Conservation (phyloP, 2,329 filamentous ascomycete genomes). For the Myriangium duriaei region DNA sequence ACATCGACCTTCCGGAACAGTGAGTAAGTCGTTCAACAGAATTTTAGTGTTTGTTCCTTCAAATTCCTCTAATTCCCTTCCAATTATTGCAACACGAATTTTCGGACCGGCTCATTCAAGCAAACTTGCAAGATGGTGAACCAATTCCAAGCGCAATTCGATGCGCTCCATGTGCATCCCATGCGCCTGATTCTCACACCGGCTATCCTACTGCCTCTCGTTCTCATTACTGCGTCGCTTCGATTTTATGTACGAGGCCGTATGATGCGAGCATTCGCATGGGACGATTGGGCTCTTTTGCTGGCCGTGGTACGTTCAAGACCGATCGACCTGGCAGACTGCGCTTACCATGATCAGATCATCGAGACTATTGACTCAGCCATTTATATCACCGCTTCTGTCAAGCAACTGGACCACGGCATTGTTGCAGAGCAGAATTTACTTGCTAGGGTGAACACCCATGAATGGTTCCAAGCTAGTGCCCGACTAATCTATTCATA, state of each 20-base stretch:
- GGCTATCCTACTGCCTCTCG: slow-evolving; percentile 9
- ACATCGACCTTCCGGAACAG: too few species aligned
- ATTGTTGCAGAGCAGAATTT: not conserved
- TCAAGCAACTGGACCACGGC: not conserved
- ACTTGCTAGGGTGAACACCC: too few species aligned
- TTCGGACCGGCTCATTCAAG: too few species aligned
- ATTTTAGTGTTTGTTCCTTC: too few species aligned
- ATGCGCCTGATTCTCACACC: not conserved
- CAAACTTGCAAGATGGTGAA: too few species aligned
- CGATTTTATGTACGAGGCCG: slow-evolving; percentile 10
- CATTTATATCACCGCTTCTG: not conserved
- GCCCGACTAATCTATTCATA: too few species aligned
- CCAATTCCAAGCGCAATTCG: too few species aligned
- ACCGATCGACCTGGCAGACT: not conserved
- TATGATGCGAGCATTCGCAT: slow-evolving; percentile 11
- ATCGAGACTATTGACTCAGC: not conserved
- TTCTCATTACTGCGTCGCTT: slow-evolving; percentile 3
- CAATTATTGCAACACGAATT: too few species aligned
- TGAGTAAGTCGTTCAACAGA: too few species aligned
- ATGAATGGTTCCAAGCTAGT: too few species aligned
- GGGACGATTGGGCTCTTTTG: slow-evolving; percentile 10
- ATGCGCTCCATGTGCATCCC: too few species aligned
- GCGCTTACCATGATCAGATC: not conserved
- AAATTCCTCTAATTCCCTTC: too few species aligned
- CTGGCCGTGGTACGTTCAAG: slow-evolving; percentile 3